Evolutionary conservation across 2,329 filamentous ascomycete genomes (phyloP), one percentile per base, ranked within the genome.

Genomic region (Colletotrichum phormii): DNA sequence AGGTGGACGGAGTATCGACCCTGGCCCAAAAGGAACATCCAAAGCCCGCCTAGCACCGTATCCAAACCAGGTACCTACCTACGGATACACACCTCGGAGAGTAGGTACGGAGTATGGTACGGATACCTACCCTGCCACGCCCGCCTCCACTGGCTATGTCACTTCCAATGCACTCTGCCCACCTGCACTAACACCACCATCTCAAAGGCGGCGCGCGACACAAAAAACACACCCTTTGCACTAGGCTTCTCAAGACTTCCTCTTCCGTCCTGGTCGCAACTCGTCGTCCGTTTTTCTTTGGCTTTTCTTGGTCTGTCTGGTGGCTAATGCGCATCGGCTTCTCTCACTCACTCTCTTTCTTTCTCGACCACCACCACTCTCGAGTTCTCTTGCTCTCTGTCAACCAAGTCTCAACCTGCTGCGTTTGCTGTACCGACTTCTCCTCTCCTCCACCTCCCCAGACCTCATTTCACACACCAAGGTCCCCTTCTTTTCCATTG

Each of bases 201-300:
- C 42, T 69, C 65, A 51, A 72, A 72, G 70, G 57, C 65, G 70
- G 59, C 65, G 65, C 60, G 54, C 58, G 22, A 61, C 33, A 60
- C 42, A 60, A 61, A 63, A 61, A 69, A 54, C 29, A 69, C 46
- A 68, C 60, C 66, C n/a, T 60, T 61, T 67, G 55, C 65, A 69
- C 66, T 72, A 70, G 35, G 65, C 35, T 59, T 60, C 57, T 53
- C 58, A 61, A 65, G 51, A 53, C 46, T 66, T 73, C 67, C 67
- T 67, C 60, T 70, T 72, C 69, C 66, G 70, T 67, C 64, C 64
- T 72, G 70, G 70, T 42, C 46, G 65, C 70, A 63, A 65, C 69
- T 69, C 51, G 59, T 61, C 31, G 59, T 70, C 54, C 60, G 66
- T 64, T 54, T 64, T 64, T 70, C 66, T 70, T 63, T 64, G 70